These are phyloP conservation scores for Pythium chondricola DNA, from an alignment of 352 stramenopile genomes.

Conservation along the genomic window DNA sequence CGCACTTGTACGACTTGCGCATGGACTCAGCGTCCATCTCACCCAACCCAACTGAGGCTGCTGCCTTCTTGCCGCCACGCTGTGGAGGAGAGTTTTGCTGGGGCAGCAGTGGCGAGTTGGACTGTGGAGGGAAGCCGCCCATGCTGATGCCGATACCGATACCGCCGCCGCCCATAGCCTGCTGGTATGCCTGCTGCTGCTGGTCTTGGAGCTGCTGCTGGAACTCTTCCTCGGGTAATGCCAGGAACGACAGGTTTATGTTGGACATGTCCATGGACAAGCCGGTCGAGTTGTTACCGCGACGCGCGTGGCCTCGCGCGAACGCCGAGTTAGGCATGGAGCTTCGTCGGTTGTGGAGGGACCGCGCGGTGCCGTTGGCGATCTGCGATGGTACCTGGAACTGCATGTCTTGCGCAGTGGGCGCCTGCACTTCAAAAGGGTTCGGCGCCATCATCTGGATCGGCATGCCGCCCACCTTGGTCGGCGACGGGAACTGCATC, in stretches of 20 bases:
- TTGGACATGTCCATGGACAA: constrained; percentile 82
- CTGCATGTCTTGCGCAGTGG: constrained; percentile 8
- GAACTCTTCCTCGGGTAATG: constrained; percentile 55
- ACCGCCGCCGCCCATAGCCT: constrained; percentile 10
- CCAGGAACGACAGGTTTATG: constrained; percentile 68
- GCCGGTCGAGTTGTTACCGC: constrained; percentile 47
- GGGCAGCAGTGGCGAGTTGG: constrained; percentile 11
- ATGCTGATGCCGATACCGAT: background rate
- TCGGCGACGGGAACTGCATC: constrained; percentile 1
- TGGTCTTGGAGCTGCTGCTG: constrained; percentile 32
- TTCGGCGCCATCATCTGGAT: constrained; percentile 13
- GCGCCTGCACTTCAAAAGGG: constrained; percentile 6
- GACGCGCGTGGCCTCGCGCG: constrained; percentile 24
- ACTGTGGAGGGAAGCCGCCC: constrained; percentile 10
- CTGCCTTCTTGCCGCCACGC: constrained; percentile 3
- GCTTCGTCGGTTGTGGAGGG: constrained; percentile 40
- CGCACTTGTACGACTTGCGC: constrained; percentile 85
- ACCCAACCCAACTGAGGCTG: background rate
- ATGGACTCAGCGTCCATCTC: constrained; percentile 31
- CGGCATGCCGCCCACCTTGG: background rate
- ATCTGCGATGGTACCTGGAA: constrained; percentile 40
- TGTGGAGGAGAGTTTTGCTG: constrained; percentile 24
- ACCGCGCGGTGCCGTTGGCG: constrained; percentile 47
- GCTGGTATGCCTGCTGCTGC: constrained; percentile 29
- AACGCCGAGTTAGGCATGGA: constrained; percentile 32